phyloP scores from a whole-genome alignment of 805 yeast species.

The Candida sithepensis region DNA sequence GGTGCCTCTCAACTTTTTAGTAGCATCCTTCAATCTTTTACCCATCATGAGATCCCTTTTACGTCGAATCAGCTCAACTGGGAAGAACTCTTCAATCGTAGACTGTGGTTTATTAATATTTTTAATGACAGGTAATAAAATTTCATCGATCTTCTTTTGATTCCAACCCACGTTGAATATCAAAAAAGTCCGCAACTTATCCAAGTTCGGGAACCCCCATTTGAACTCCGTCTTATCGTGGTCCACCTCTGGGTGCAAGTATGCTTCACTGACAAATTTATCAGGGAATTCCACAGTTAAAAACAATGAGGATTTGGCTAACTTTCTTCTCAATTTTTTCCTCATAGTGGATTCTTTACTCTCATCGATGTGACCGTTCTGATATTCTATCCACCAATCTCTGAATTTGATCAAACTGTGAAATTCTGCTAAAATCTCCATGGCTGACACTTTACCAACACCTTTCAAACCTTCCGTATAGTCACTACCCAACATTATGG shows the following conservation, averaged over 20 bases:
- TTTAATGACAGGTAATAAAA: constrained; percentile 78
- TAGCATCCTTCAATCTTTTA: constrained; percentile 59
- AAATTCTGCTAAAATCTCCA: constrained; percentile 88
- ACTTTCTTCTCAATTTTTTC: constrained; percentile 53
- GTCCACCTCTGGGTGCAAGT: constrained; percentile 79
- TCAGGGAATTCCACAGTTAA: constrained; percentile 71
- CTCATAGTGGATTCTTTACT: constrained; percentile 44
- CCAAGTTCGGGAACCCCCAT: constrained; percentile 91
- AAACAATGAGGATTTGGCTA: constrained; percentile 49
- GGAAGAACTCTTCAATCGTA: constrained; percentile 65
- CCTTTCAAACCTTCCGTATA: constrained; percentile 92
- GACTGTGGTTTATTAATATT: constrained; percentile 71
- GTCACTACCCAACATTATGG: constrained; percentile 86
- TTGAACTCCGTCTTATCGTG: constrained; percentile 69
- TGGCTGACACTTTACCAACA: constrained; percentile 88
- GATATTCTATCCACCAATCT: constrained; percentile 56
- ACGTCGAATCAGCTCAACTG: constrained; percentile 48
- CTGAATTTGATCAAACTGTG: constrained; percentile 40
- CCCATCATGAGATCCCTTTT: constrained; percentile 49
- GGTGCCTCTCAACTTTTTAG: constrained; percentile 38
- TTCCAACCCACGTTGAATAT: constrained; percentile 77
- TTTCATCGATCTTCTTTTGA: constrained; percentile 70
- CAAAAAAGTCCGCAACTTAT: constrained; percentile 67
- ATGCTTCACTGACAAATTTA: constrained; percentile 64
- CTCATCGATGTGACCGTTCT: constrained; percentile 36